phyloP scores from a whole-genome alignment of 257 asterid species.

The Phtheirospermum japonicum region DNA sequence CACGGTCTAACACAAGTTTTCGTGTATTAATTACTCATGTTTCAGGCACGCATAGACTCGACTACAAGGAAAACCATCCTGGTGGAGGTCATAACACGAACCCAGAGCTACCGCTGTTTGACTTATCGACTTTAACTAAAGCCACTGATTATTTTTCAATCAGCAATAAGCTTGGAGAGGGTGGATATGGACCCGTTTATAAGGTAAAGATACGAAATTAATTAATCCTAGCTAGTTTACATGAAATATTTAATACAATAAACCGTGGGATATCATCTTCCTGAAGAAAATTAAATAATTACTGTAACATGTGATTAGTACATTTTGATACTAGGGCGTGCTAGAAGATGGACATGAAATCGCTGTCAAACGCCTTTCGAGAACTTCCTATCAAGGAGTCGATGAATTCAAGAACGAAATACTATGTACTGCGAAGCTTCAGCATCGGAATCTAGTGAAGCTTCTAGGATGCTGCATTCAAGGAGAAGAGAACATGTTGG shows the following conservation, averaged over 20 bases:
- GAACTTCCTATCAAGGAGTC: neutral
- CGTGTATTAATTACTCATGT: too few relatives aligned
- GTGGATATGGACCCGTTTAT: too few relatives aligned
- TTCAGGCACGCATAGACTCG: neutral
- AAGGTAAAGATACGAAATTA: slow-evolving; percentile 26
- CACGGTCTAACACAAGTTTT: neutral
- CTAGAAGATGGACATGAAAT: neutral
- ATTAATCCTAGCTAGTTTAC: too few relatives aligned
- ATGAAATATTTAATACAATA: neutral
- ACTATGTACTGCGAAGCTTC: slow-evolving; percentile 1
- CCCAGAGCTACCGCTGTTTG: slow-evolving; percentile 39
- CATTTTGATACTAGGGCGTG: neutral
- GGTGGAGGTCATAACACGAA: slow-evolving; percentile 15
- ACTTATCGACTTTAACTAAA: slow-evolving; percentile 22
- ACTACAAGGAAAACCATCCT: neutral
- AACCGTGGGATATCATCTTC: too few relatives aligned
- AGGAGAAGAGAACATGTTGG: too few relatives aligned
- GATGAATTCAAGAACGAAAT: neutral
- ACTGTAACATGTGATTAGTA: too few relatives aligned
- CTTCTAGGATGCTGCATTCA: too few relatives aligned
- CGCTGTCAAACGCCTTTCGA: neutral
- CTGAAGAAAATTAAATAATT: too few relatives aligned
- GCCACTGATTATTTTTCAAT: slow-evolving; percentile 47
- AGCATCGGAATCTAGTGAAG: slow-evolving; percentile 14
- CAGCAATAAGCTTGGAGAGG: slow-evolving; percentile 37